Evolutionary conservation across 306 rosid genomes (phyloP).

Genomic region (Dryas alaskensis): DNA sequence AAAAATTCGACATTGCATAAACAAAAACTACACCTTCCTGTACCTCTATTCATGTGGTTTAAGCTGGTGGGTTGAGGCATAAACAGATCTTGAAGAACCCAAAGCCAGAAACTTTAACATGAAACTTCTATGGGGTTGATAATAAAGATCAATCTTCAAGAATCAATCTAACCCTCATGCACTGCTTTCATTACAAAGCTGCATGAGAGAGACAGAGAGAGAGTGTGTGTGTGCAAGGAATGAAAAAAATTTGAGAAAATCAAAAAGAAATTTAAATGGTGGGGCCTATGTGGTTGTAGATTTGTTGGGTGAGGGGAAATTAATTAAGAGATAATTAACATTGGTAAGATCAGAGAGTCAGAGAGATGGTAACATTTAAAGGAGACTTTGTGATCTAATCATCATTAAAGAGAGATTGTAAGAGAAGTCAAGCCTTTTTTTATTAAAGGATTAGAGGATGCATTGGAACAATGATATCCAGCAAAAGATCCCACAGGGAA

Average conservation of each 20-base stretch:
- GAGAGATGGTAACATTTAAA: not conserved
- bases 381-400: slow-evolving; percentile 15
- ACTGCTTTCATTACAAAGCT: slow-evolving; percentile 45
- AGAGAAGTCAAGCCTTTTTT: slow-evolving; percentile 5
- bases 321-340: slow-evolving; percentile 25
- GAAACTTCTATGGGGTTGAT: slow-evolving; percentile 26
- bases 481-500: slow-evolving; percentile 3
- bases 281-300: slow-evolving; percentile 51
- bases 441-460: not conserved
- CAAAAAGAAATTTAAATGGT: slow-evolving; percentile 23
- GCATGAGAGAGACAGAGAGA: slow-evolving; percentile 48
- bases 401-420: not conserved
- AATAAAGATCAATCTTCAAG: slow-evolving; percentile 21
- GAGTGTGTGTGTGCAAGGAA: slow-evolving; percentile 27
- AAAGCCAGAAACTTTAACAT: slow-evolving; percentile 34
- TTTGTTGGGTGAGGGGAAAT: slow-evolving; percentile 47
- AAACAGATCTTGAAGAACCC: slow-evolving; percentile 50
- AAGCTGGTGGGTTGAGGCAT: slow-evolving; percentile 32
- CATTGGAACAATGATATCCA: slow-evolving; percentile 20
- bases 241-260: slow-evolving; percentile 30
- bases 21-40: slow-evolving; percentile 23
- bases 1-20: slow-evolving; percentile 9
- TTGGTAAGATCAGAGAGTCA: not conserved
- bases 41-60: slow-evolving; percentile 51
- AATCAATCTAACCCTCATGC: slow-evolving; percentile 40